Evolutionary conservation across 2,329 filamentous ascomycete species (phyloP), one percentile per base, ranked within the genome.

Genomic region (Fusarium chaquense): DNA sequence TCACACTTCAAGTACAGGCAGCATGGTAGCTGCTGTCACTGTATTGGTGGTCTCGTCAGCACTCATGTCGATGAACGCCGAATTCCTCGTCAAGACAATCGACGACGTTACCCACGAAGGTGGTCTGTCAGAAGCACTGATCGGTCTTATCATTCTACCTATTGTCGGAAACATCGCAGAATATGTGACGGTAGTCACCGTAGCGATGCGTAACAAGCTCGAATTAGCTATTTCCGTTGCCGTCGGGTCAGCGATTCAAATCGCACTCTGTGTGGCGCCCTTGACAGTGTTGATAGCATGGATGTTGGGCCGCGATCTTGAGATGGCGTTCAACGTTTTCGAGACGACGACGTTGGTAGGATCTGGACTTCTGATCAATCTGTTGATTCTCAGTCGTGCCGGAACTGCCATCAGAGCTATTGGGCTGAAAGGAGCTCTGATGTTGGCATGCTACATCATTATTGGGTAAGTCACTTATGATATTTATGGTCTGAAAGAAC

Each of bases 261-360:
- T 90, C 54, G 84, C 87, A 0, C 80, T 90, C 0, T 87, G 89
- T 65, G 84, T 90, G 3, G 87, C 87, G 1, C 88, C 88, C 0
- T 77, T 90, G 44, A 84, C 89, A 5, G 85, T 90, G 15, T 78
- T 90, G 4, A 83, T 89, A 12, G 87, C 86, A 16, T 90, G 88
- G 88, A 81, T 81, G 65, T 78, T 90, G 70, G 75, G 81, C 15
- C 83, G 83, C 40, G 83, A 87, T 22, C 84, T 90, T 77, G 83
- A 87, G n/a, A 83, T 93, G 50, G 90, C 91, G 70, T 93, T 93
- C 78, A 90, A 90, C 72, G 85, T 90, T 36, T 93, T 93, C 75
- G 91, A 93, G 80, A 93, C 91, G 1, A 88, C 92, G 22, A 88
- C 89, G 38, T 85, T 93, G 73, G 91, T 93, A 73, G 86, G 91